These are phyloP conservation scores for Micractinium sp. DNA, from an alignment of 139 green algal genomes.

Conservation along the genomic window DNA sequence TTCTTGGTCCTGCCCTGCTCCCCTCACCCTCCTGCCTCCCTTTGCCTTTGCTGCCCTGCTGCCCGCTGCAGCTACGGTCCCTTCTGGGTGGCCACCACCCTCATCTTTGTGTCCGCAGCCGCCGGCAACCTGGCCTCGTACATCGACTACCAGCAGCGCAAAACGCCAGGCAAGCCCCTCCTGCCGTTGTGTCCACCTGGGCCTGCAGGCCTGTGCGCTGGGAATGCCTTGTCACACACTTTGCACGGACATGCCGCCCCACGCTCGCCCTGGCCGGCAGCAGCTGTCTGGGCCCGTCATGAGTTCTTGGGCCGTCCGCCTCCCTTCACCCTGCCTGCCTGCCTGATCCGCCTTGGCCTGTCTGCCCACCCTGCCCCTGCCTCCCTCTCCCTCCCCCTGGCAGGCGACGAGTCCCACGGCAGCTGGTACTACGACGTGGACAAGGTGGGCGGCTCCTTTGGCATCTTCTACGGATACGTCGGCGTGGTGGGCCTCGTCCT, in stretches of 20 bases:
- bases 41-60: not conserved
- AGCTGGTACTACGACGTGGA: constrained; percentile 63
- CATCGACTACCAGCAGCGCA: constrained; percentile 51
- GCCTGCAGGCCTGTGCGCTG: not conserved
- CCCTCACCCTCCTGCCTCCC: not conserved
- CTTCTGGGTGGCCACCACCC: constrained; percentile 88
- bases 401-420: not conserved
- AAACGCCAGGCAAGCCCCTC: not conserved
- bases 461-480: constrained; percentile 89
- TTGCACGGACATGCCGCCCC: not conserved
- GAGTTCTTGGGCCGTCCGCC: too few relatives aligned
- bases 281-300: too few relatives aligned
- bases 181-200: not conserved
- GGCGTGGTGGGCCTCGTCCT: constrained; percentile 67
- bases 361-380: not conserved
- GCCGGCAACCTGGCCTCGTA: constrained; percentile 79
- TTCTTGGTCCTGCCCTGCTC: not conserved
- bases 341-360: not conserved
- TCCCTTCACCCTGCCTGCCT: not conserved
- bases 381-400: not conserved
- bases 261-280: too few relatives aligned
- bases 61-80: constrained; percentile 75
- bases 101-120: constrained; percentile 85
- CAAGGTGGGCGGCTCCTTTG: constrained; percentile 67
- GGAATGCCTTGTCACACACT: not conserved